Conservation (phyloP, 345 rosid species). For the Cardamine occulta region DNA sequence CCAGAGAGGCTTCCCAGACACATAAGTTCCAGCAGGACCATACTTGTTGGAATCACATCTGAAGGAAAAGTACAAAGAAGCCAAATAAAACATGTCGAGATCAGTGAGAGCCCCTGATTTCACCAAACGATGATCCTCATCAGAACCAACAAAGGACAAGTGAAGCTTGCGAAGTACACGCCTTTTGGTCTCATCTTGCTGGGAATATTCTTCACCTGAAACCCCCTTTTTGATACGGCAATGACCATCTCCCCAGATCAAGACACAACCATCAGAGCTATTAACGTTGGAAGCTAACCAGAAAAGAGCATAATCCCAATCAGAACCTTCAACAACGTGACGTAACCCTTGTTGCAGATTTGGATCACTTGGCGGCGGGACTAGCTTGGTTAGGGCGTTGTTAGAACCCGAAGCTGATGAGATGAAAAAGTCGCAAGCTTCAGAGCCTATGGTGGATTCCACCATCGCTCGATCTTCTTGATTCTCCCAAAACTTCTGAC, state of each 20-base stretch:
- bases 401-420: conserved; percentile 54
- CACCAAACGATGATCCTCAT: conserved; percentile 47
- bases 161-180: conserved; percentile 73
- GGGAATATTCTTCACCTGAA: conserved; percentile 47
- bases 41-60: conserved; percentile 54
- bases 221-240: conserved; percentile 47
- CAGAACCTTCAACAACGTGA: conserved; percentile 67
- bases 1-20: conserved; percentile 73
- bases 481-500: conserved; percentile 63
- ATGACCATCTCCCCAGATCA: conserved; percentile 90
- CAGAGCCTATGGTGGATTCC: conserved; percentile 77
- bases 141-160: conserved; percentile 54
- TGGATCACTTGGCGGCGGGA: conserved; percentile 57
- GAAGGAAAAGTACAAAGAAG: conserved; percentile 71
- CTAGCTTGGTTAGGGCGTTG: conserved; percentile 45
- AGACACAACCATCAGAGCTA: conserved; percentile 67
- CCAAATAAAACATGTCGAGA: conserved; percentile 73
- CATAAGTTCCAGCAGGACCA: conserved; percentile 66
- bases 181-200: conserved; percentile 64
- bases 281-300: conserved; percentile 64
- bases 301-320: conserved; percentile 83
- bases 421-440: conserved; percentile 72
- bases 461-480: conserved; percentile 70
- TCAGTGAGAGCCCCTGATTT: conserved; percentile 59
- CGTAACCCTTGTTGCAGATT: conserved; percentile 64